Evolutionary conservation across 2,329 filamentous ascomycete species (phyloP).

Genomic region (Botryotinia globosa): DNA sequence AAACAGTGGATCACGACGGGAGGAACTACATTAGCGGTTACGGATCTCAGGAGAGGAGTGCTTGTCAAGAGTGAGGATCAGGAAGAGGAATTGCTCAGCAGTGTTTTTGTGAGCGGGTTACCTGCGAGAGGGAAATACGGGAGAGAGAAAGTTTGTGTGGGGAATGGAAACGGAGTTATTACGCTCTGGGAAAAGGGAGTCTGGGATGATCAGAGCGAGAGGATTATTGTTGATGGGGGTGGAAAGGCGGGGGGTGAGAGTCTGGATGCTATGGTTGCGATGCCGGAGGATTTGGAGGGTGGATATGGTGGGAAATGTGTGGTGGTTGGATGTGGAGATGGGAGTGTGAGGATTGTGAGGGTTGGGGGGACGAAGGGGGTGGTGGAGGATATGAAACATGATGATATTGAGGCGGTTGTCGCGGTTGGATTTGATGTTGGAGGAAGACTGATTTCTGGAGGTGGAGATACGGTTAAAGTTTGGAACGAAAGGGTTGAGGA

Average conservation of each 20-base stretch:
- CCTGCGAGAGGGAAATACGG: constrained; percentile 64
- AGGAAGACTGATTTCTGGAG: constrained; percentile 84
- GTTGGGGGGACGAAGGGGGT: constrained; percentile 72
- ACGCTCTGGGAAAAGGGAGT: constrained; percentile 92
- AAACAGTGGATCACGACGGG: constrained; percentile 96
- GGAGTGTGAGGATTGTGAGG: constrained; percentile 72
- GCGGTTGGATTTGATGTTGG: constrained; percentile 80
- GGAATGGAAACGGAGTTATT: constrained; percentile 72
- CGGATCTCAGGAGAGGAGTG: constrained; percentile 82
- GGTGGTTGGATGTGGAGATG: constrained; percentile 79
- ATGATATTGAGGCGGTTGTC: constrained; percentile 83
- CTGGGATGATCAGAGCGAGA: constrained; percentile 94
- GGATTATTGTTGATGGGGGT: constrained; percentile 69
- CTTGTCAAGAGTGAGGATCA: constrained; percentile 90
- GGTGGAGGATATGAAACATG: constrained; percentile 62
- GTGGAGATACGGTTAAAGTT: constrained; percentile 81
- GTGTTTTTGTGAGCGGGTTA: constrained; percentile 73
- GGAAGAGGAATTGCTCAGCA: constrained; percentile 86
- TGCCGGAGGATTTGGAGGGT: constrained; percentile 65
- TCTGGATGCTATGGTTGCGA: constrained; percentile 70
- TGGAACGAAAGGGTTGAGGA: constrained; percentile 72
- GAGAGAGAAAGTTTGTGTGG: constrained; percentile 73
- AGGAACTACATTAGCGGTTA: constrained; percentile 85
- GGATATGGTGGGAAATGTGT: constrained; percentile 65
- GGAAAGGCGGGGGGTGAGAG: constrained; percentile 67